Conservation (phyloP, 2,329 filamentous ascomycete genomes). For the Cytospora piceae region DNA sequence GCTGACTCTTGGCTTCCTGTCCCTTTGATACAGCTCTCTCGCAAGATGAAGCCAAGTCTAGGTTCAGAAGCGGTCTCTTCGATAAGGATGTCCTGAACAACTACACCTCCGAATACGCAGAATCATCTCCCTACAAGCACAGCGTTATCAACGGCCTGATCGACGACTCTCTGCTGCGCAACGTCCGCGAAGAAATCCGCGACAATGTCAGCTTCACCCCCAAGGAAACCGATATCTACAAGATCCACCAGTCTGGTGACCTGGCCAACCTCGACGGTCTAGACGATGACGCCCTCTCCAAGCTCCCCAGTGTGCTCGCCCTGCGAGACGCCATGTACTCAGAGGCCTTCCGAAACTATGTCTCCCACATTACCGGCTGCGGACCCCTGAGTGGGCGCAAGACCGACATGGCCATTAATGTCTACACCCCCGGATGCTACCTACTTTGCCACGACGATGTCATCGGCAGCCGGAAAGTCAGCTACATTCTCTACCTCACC, state of each 20-base stretch:
- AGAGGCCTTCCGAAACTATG: conserved; percentile 82
- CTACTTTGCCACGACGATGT: conserved; percentile 97
- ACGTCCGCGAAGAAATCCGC: conserved; percentile 86
- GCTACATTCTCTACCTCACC: conserved; percentile 95
- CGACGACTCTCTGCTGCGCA: conserved; percentile 78
- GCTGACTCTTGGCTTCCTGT: conserved; percentile 13
- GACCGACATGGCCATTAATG: conserved; percentile 99
- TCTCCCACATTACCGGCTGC: conserved; percentile 82
- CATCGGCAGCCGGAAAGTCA: conserved; percentile 93
- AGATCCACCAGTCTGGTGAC: conserved; percentile 98
- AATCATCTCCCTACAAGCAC: conserved; percentile 81
- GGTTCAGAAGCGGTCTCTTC: conserved; percentile 71
- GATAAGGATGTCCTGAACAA: conserved; percentile 58
- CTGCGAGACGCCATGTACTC: conserved; percentile 97
- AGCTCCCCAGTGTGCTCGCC: conserved; percentile 84
- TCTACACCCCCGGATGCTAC: conserved; percentile 96
- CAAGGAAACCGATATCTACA: conserved; percentile 99
- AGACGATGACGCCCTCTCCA: conserved; percentile 80
- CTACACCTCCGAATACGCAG: conserved; percentile 66
- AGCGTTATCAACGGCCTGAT: conserved; percentile 84
- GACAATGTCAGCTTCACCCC: conserved; percentile 93
- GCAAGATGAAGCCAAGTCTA: conserved; percentile 54
- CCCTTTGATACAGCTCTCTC: conserved; percentile 45
- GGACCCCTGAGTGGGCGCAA: conserved; percentile 89
- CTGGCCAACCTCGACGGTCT: conserved; percentile 95